Base-by-base conservation (phyloP, 1,284 basidiomycete genomes). In the Ceratobasidium sp. region DNA sequence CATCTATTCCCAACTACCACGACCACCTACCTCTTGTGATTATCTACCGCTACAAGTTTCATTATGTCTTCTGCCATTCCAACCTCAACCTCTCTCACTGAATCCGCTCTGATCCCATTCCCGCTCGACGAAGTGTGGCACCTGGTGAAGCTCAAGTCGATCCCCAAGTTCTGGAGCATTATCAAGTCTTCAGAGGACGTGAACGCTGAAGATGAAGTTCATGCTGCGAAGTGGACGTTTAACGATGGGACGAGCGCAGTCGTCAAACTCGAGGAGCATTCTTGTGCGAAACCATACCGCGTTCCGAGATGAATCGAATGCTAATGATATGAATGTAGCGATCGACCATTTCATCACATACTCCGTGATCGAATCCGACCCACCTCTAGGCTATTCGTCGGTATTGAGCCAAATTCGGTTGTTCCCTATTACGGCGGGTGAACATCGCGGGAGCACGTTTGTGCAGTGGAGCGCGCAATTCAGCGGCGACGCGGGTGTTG, bases 401-500 rank as follows among this genome's bases (percentile, higher is more conserved):
- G 49, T 69, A 41, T 21, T 69, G 66, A 69, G 54, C 44, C 66
- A 69, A 54, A 69, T 69, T 35, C 66, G 66, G 54, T 43, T 69
- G 28, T 69, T 58, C 66, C 66, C 66, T n/a, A 21, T 69, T 26
- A 58, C 66, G 8, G 57, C 66, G 23, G 66, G 66, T 1, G 66
- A 57, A 18, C 52, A 69, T 32, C 41, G 43, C 0, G 66, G 66
- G 43, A 54, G 49, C 43, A 69, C 66, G 66, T 69, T 69, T 69
- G 66, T 69, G 16, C 66, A 69, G 30, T 69, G 66, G 66, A 69
- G 66, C 28, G 66, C 54, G 18, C 66, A 69, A 43, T 69, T 69
- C 47, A 69, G 66, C 26, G 66, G 66, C 18, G 66, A 69, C 18
- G 66, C 66, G 8, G 66, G 54, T 18, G 49, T 69, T 1, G 66